phyloP scores from a whole-genome alignment of 2,329 filamentous ascomycete species.

The Aulographum hederae region DNA sequence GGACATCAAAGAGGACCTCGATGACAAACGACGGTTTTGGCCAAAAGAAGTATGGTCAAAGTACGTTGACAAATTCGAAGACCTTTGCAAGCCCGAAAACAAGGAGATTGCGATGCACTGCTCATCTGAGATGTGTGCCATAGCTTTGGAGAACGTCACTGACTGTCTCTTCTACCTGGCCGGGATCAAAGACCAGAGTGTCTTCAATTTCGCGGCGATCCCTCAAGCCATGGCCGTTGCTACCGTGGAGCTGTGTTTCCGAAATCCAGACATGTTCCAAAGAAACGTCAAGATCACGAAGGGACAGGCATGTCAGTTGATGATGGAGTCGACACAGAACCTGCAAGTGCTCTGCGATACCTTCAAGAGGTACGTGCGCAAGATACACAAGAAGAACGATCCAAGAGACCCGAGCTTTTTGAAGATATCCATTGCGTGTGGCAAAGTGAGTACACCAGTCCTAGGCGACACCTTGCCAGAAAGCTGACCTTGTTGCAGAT shows the following conservation, averaged over 20 bases:
- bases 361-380: constrained; percentile 59
- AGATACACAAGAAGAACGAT: constrained; percentile 86
- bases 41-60: constrained; percentile 95
- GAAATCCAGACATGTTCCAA: constrained; percentile 72
- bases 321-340: constrained; percentile 88
- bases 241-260: constrained; percentile 79
- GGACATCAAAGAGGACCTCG: constrained; percentile 77
- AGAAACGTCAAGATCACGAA: constrained; percentile 93
- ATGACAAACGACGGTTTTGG: constrained; percentile 82
- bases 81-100: constrained; percentile 72
- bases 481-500: constrained; percentile 35
- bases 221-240: constrained; percentile 96
- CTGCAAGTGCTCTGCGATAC: constrained; percentile 62
- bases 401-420: constrained; percentile 84
- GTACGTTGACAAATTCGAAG: constrained; percentile 75
- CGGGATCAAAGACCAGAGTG: constrained; percentile 82
- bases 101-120: constrained; percentile 63
- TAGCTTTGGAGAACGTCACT: constrained; percentile 69
- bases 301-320: constrained; percentile 77
- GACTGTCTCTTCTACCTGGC: constrained; percentile 98
- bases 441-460: constrained; percentile 38
- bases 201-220: constrained; percentile 98
- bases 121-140: constrained; percentile 85
- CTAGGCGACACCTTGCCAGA: background rate
- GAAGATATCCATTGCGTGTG: constrained; percentile 79